These are phyloP conservation scores for sunflower (Helianthus annuus) DNA, from an alignment of 129 eudicot genomes.

Conservation along the genomic window HanXRQr2.0-SUNRISE NC_035443.2:139200809-139201308, in stretches of 20 bases:
- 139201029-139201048: constrained; percentile 31
- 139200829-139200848: no score
- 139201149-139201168: constrained; percentile 26
- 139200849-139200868: constrained; percentile 15
- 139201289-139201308: no score
- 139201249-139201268: no score
- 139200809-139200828: constrained; percentile 33
- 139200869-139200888: constrained; percentile 30
- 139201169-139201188: constrained; percentile 23
- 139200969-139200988: no score
- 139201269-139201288: no score
- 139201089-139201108: constrained; percentile 37
- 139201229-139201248: no score
- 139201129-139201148: constrained; percentile 39
- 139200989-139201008: constrained; percentile 33
- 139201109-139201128: constrained; percentile 43
- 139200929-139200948: constrained; percentile 26
- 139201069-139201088: constrained; percentile 36
- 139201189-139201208: constrained; percentile 38
- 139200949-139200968: no score
- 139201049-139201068: constrained; percentile 30
- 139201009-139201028: constrained; percentile 32
- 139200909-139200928: constrained; percentile 29
- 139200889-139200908: constrained; percentile 30
- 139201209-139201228: constrained; percentile 42